Base-by-base conservation (phyloP, 2,329 filamentous ascomycete genomes). In the Epichloe gansuensis region DNA sequence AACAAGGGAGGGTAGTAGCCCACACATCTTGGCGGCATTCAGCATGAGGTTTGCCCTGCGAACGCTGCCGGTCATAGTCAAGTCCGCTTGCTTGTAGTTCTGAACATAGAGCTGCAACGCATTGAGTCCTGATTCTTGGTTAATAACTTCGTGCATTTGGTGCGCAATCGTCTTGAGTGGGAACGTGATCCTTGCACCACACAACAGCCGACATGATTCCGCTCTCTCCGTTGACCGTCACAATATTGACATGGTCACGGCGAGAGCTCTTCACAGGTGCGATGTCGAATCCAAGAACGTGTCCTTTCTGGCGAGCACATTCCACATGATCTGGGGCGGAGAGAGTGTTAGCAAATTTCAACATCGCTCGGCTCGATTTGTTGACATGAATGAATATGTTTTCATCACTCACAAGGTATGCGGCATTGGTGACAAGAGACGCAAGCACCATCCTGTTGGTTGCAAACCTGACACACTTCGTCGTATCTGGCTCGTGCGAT, bases 61-160 rank as follows among this genome's bases (percentile, higher is more conserved):
- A 23, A 93, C 88, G 17, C 91, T 96, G 31, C 93, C 93, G 2
- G 91, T 96, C 60, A 96, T 72, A 3, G 87, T 82, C 42, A 91
- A 78, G 65, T 98, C 93, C 8, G 93, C 91, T 69, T 97, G 91
- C 68, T 98, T 98, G 74, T 89, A 96, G 54, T 85, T 90, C 59
- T 85, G 85, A 45, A 86, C 88, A 65, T 87, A 98, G 28, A 95
- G 75, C 66, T 96, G 90, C 48, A 98, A 72, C 9, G 88, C 89
- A 60, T 84, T 94, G 51, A 82, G 69, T n/a, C 82, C 82, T n/a
- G 75, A 37, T 34, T 51, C 75, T 21, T 85, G 82, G 52, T 85
- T 82, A 11, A 86, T 82, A 23, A 80, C 66, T 58, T 96, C 90
- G 56, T 87, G 79, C 74, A 96, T 88, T 11, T 76, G 79, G 68